Conservation (phyloP, 1,284 basidiomycete genomes). For the Cutaneotrichosporon mucoides region DNA sequence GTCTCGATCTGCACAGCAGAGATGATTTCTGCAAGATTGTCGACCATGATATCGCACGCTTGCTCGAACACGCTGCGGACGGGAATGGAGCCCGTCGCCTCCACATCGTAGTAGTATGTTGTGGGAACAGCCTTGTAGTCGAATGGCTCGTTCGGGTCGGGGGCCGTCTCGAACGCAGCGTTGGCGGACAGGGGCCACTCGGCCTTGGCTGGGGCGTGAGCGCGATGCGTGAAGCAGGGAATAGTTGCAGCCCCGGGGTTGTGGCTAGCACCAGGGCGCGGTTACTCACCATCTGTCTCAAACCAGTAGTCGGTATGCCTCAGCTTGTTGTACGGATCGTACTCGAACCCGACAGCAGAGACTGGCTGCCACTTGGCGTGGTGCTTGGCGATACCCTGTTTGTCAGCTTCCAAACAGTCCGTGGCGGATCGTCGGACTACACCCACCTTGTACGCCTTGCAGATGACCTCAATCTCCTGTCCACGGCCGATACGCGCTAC, state of each 20-base stretch:
- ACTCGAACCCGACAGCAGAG: constrained; percentile 92
- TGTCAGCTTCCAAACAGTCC: background rate
- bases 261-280: background rate
- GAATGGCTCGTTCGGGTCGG: constrained; percentile 72
- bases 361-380: constrained; percentile 99
- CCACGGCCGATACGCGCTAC: constrained; percentile 91
- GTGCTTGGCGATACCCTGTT: constrained; percentile 91
- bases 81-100: constrained; percentile 81
- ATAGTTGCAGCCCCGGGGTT: too few species aligned
- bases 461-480: constrained; percentile 81
- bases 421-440: background rate
- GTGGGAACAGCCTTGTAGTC: constrained; percentile 81
- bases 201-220: constrained; percentile 50
- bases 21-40: constrained; percentile 74
- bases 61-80: constrained; percentile 83
- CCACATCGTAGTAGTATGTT: constrained; percentile 87
- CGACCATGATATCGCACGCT: constrained; percentile 75
- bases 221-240: background rate
- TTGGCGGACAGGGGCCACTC: constrained; percentile 84
- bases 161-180: constrained; percentile 73
- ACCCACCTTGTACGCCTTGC: constrained; percentile 85
- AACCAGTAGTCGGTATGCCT: constrained; percentile 96
- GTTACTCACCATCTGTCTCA: constrained; percentile 61
- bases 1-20: constrained; percentile 50
- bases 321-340: constrained; percentile 96